A percentile compares a stretch with the other conserved stretches of the same genome.
Conservation (phyloP, 2,329 filamentous ascomycete genomes). For the Xylaria sp. region DNA sequence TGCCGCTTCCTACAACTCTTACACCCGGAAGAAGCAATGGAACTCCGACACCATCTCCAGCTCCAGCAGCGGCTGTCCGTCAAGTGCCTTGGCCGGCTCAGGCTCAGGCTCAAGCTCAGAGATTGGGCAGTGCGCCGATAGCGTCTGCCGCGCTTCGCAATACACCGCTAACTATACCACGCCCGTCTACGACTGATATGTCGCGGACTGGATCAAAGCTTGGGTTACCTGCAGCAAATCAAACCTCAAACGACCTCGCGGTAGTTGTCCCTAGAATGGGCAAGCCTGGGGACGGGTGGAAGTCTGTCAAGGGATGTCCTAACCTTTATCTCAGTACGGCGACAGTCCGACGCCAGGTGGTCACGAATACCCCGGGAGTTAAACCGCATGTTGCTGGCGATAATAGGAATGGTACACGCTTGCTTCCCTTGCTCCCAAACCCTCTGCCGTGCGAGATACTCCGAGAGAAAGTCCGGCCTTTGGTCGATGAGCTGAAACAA, state of each 20-base stretch:
- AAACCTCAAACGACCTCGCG: neutral
- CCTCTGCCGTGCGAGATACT: slow-evolving; percentile 26
- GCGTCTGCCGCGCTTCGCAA: neutral
- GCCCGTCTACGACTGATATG: slow-evolving; percentile 1
- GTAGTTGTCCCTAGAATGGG: neutral
- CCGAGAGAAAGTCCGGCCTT: slow-evolving; percentile 23
- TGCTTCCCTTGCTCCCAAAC: slow-evolving; percentile 13
- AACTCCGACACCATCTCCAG: neutral
- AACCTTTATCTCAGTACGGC: slow-evolving; percentile 20
- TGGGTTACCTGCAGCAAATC: neutral
- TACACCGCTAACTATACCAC: slow-evolving; percentile 13
- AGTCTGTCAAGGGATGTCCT: slow-evolving; percentile 21
- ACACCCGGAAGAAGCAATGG: slow-evolving; percentile 6
- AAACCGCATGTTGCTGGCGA: slow-evolving; percentile 28
- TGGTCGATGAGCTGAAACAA: slow-evolving; percentile 16
- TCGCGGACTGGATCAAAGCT: neutral
- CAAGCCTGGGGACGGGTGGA: slow-evolving; percentile 13
- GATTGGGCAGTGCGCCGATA: slow-evolving; percentile 7
- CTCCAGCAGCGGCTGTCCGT: neutral
- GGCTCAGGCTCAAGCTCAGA: slow-evolving; percentile 17
- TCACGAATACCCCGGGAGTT: slow-evolving; percentile 14
- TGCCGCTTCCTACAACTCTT: neutral
- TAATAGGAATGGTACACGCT: slow-evolving; percentile 21
- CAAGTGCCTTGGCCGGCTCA: slow-evolving; percentile 16
- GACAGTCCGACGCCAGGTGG: slow-evolving; percentile 17